phyloP scores from a whole-genome alignment of 176 grass and related monocot species.

The Phyllostachys edulis region DNA sequence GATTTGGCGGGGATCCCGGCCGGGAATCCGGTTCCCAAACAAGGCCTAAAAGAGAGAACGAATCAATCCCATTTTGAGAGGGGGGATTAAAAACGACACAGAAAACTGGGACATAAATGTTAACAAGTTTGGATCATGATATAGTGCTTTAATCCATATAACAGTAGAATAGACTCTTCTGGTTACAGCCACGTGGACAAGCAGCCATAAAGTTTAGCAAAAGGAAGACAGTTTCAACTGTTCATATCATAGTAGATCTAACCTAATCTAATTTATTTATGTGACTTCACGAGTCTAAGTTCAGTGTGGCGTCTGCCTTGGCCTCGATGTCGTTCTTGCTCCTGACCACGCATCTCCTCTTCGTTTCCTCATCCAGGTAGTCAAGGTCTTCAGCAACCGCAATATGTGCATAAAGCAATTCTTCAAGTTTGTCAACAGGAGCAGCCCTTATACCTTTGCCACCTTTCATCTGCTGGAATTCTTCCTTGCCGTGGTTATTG shows the following conservation, averaged over 20 bases:
- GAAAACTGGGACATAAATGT: background rate
- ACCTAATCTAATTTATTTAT: slow-evolving; percentile 14
- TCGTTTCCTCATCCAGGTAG: slow-evolving; percentile 58
- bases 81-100: background rate
- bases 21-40: no score
- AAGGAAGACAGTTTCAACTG: background rate
- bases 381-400: slow-evolving; percentile 63
- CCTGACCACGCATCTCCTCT: slow-evolving; percentile 59
- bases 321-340: slow-evolving; percentile 76
- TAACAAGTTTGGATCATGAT: background rate
- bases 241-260: background rate
- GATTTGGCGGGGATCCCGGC: no score
- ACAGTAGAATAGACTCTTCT: background rate
- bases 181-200: slow-evolving; percentile 4
- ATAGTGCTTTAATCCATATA: background rate
- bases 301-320: slow-evolving; percentile 49
- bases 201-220: background rate
- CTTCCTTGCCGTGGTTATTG: slow-evolving; percentile 63
- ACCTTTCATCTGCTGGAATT: slow-evolving; percentile 40
- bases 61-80: background rate
- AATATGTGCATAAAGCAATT: slow-evolving; percentile 58
- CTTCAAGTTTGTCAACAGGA: slow-evolving; percentile 38
- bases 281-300: slow-evolving; percentile 35
- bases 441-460: slow-evolving; percentile 31
- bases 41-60: background rate